Evolutionary conservation across 2,329 filamentous ascomycete genomes (phyloP), one percentile per base, ranked within the genome.

Genomic region (Diaporthe sp.): DNA sequence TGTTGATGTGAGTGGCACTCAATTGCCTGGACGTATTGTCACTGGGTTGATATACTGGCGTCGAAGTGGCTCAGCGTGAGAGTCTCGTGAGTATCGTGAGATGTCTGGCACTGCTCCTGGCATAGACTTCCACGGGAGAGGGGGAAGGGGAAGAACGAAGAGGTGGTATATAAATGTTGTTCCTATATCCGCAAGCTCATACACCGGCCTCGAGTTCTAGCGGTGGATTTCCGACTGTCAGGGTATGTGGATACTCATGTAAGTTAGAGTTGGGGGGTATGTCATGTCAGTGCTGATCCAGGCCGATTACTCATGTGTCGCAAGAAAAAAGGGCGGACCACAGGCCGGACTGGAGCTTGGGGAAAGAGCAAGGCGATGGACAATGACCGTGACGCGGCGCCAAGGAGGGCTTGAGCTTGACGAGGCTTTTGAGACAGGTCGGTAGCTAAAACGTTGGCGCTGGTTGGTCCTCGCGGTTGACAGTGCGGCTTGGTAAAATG

Each of bases 331-430:
- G 53, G 51, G 57, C 62, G 37, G 72, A 17, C 46, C 51, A 57
- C 49, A 70, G 25, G 73, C 34, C 62, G 62, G 71, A 74, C 72
- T 74, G n/a, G 39, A 59, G 31, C 62, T 72, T 76, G 49, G 71
- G 71, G 58, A 22, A 65, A 44, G 42, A 42, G 34, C 22, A 28
- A 28, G 44, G 28, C n/a, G 70, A 44, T 73, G 49, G 39, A 34
- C 37, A 34, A 73, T 28, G 70, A 4, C 34, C 37, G n/a, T 73
- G 58, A 57, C 71, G 71, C 71, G 71, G 71, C 58, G 71, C 71
- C 71, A 73, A 73, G 71, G 17, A 49, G 44, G 70, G 70, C 70
- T 55, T 49, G 46, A 53, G 44, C 46, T 59, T 65, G 57, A 53
- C 70, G 58, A 55, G 70, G 39, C 46, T 62, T 49, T 65, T 59